These are phyloP conservation scores for Pseudotulostoma volvatum DNA, from an alignment of 495 filamentous ascomycete genomes.

Conservation along the genomic window DNA sequence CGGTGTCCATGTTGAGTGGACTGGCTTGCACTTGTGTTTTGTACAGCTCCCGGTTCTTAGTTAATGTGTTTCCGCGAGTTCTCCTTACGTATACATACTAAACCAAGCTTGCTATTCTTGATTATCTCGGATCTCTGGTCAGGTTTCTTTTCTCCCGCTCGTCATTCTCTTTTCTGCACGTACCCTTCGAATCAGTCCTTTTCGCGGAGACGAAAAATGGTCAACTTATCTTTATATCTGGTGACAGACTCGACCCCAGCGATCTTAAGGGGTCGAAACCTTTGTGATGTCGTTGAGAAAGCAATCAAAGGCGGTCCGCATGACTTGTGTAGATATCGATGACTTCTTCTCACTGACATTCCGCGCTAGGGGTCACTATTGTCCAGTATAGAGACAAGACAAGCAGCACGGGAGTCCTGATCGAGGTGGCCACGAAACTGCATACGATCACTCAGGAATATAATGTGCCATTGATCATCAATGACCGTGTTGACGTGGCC, in stretches of 20 bases:
- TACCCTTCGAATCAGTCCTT: too few species aligned
- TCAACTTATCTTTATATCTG: conserved; percentile 60
- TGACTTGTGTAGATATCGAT: background rate
- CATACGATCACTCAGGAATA: conserved; percentile 51
- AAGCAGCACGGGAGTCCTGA: conserved; percentile 54
- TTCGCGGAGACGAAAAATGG: too few species aligned
- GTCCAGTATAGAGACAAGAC: conserved; percentile 88
- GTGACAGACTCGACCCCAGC: conserved; percentile 80
- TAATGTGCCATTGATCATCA: conserved; percentile 73
- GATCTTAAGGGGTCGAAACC: conserved; percentile 53
- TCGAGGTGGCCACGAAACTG: conserved; percentile 52
- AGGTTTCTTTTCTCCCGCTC: too few species aligned
- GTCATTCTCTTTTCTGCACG: too few species aligned
- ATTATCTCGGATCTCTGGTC: too few species aligned
- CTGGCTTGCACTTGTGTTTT: too few species aligned
- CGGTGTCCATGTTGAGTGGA: too few species aligned
- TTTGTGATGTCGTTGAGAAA: conserved; percentile 57
- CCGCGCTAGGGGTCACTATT: conserved; percentile 48
- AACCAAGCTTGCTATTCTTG: too few species aligned
- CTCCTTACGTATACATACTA: too few species aligned
- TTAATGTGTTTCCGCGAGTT: too few species aligned
- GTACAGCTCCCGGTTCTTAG: too few species aligned
- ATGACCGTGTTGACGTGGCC: conserved; percentile 89
- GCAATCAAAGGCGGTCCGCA: conserved; percentile 53
- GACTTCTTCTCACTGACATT: background rate